phyloP scores from a whole-genome alignment of 176 grass and related monocot species.

The Oryza punctata region DNA sequence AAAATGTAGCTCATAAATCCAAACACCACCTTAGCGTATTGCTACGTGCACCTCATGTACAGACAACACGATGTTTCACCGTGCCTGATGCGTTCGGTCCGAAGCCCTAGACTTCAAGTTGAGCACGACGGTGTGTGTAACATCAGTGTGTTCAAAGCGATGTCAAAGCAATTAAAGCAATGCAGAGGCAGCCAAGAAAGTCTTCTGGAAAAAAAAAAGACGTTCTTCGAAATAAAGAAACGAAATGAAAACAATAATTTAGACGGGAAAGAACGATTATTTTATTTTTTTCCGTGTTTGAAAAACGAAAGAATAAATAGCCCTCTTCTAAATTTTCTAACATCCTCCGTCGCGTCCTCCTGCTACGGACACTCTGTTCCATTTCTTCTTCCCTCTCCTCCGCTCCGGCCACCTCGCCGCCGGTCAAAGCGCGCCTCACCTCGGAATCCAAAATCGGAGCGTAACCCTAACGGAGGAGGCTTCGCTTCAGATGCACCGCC shows the following conservation, averaged over 20 bases:
- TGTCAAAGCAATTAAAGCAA: too few species aligned
- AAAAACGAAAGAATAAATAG: neutral
- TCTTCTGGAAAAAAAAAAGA: neutral
- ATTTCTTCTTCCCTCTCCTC: neutral
- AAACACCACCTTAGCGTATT: too few species aligned
- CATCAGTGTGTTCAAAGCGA: conserved; percentile 29
- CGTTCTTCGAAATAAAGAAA: neutral
- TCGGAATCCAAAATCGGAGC: conserved; percentile 7
- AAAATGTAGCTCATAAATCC: too few species aligned
- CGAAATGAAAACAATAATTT: neutral
- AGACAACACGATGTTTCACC: too few species aligned
- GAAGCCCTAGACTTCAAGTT: conserved; percentile 24
- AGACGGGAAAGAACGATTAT: neutral
- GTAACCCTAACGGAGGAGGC: neutral
- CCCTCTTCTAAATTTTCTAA: neutral
- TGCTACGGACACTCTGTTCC: neutral
- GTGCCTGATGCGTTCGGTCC: neutral
- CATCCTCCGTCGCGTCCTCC: neutral
- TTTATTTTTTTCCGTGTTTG: neutral
- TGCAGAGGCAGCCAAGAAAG: neutral
- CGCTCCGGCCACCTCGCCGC: neutral
- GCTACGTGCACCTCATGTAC: too few species aligned
- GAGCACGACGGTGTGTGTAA: conserved; percentile 20
- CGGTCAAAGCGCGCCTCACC: neutral
- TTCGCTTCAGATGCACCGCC: conserved; percentile 42